A percentile compares a stretch with the other conserved stretches of the same genome.
Evolutionary conservation across 768 basidiomycete species (phyloP).

Genomic region (Suillus hirtellus): DNA sequence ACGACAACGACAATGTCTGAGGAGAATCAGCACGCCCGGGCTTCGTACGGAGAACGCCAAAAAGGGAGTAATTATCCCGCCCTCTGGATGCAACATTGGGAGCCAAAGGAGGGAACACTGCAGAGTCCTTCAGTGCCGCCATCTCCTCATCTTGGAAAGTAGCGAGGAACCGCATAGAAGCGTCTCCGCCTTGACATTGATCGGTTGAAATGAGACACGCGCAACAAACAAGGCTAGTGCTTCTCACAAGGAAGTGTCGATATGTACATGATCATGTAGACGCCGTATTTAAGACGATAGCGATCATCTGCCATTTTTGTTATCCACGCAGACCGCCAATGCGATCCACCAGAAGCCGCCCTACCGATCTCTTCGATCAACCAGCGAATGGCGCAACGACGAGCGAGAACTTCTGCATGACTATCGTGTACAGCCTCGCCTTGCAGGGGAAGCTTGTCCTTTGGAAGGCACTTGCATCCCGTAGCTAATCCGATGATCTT

Average conservation of each 20-base stretch:
- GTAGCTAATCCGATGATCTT: slow-evolving; percentile 75
- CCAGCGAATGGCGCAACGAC: slow-evolving; percentile 79
- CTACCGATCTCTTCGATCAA: slow-evolving; percentile 64
- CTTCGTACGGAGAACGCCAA: slow-evolving; percentile 86
- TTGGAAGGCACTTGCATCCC: slow-evolving; percentile 86
- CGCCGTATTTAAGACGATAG: slow-evolving; percentile 47
- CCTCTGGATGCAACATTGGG: slow-evolving; percentile 60
- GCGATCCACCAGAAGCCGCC: slow-evolving; percentile 34
- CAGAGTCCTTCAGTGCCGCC: slow-evolving; percentile 65
- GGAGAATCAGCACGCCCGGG: slow-evolving; percentile 91
- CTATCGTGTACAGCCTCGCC: slow-evolving; percentile 88
- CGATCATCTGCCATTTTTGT: slow-evolving; percentile 39
- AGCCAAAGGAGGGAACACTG: slow-evolving; percentile 35
- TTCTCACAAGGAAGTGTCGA: slow-evolving; percentile 63
- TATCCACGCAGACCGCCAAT: slow-evolving; percentile 36
- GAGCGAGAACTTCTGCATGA: slow-evolving; percentile 91
- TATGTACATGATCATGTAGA: slow-evolving; percentile 69
- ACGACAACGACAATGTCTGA: slow-evolving; percentile 83
- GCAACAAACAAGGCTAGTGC: slow-evolving; percentile 45
- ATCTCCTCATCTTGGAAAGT: slow-evolving; percentile 70
- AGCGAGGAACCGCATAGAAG: slow-evolving; percentile 79
- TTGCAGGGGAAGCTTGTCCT: slow-evolving; percentile 51
- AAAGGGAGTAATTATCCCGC: slow-evolving; percentile 72
- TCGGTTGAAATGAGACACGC: slow-evolving; percentile 19
- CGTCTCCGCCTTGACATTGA: slow-evolving; percentile 79